These are phyloP conservation scores for Tieghemiomyces parasiticus DNA, from an alignment of 192 early-diverging fungal genomes.

Conservation along the genomic window DNA sequence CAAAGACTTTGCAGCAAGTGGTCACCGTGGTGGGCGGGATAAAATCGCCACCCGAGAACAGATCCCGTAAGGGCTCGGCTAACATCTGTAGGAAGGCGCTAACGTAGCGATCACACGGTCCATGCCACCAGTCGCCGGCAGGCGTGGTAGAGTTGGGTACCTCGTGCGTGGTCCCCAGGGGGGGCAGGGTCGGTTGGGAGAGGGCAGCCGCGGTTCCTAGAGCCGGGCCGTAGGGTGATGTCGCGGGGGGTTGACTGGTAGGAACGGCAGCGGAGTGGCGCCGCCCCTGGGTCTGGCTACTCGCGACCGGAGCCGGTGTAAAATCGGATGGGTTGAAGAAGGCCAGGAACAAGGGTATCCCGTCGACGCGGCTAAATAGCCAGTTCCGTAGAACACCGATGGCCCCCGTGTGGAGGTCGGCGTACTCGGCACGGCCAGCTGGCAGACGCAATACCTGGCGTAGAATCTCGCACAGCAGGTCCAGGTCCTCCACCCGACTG, in stretches of 20 bases:
- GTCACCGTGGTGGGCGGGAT: not conserved
- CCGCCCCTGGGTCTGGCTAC: not conserved
- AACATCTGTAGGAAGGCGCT: not conserved
- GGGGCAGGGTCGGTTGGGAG: too few species aligned
- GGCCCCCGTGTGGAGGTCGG: not conserved
- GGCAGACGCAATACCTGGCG: not conserved
- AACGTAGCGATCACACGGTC: not conserved
- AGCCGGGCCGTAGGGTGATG: not conserved
- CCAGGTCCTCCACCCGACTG: not conserved
- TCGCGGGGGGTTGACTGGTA: not conserved
- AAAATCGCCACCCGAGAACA: not conserved
- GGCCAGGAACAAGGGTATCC: not conserved
- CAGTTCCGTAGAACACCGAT: not conserved
- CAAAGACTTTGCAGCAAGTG: not conserved
- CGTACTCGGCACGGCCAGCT: not conserved
- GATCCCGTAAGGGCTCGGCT: not conserved
- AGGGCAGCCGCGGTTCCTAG: too few species aligned
- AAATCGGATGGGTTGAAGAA: not conserved
- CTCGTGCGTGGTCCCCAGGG: too few species aligned
- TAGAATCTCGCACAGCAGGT: not conserved
- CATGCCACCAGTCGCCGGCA: not conserved
- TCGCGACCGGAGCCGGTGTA: not conserved
- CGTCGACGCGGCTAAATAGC: not conserved
- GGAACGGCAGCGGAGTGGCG: not conserved
- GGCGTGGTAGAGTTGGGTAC: not conserved